Base-by-base conservation (phyloP, 768 basidiomycete genomes). In the Auricularia sp. region DNA sequence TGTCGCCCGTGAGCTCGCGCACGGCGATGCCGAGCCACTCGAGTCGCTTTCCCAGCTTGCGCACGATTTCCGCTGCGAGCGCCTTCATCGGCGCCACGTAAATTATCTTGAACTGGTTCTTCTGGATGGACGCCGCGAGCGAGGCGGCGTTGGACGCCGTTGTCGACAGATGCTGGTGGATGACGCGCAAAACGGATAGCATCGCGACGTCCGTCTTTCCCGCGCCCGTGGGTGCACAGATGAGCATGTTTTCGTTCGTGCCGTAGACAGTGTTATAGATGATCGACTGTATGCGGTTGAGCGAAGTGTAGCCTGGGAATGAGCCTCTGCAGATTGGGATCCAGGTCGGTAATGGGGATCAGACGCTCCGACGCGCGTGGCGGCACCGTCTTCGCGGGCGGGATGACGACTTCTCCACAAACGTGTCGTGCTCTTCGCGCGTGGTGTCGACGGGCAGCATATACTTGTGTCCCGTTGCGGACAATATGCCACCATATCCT, bases 41-140 rank as follows among this genome's bases (percentile, higher is more conserved):
- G 33, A 99, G 76, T 54, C 97, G 81, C 78, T 87, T 96, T n/a
- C 86, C 83, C 16, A 98, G 79, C 75, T 99, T 99, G 54, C 91
- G 85, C 4, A 91, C 90, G 67, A 99, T 95, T 72, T 99, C 97
- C 2, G 94, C 85, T 1, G 96, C 97, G 44, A 99, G 76, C 0
- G 97, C 97, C 73, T 99, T 99, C 93, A 99, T 98, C 0, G 97
- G 97, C 6, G 97, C 97, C 34, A 99, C 97, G 69, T 99, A 99
- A 59, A 99, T 94, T 67, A 99, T 87, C 75, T 99, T 98, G 80
- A 97, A 98, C 1, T 84, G 76, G 66, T 91, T 81, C 36, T 81
- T 79, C 65, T 84, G 73, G 63, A 96, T 89, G 4, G 83, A 79
- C 2, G 80, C 72, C 10, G 77, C 75, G 8, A 64, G 70, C 42